These are phyloP conservation scores for Plasmodium berghei DNA, from an alignment of 169 alveolate species.

Conservation along the genomic window DNA sequence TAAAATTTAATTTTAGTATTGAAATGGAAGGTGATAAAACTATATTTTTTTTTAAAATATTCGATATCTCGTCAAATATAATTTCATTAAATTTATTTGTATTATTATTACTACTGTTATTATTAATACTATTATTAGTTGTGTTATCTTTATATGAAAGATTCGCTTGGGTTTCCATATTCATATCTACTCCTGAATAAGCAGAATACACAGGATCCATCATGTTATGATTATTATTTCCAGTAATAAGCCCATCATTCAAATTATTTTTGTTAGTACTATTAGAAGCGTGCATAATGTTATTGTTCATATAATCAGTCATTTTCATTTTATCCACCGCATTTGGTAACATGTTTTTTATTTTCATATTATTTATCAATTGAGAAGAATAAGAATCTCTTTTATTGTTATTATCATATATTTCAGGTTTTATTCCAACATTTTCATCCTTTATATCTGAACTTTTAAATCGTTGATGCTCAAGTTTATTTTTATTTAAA, in stretches of 20 bases:
- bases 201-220: too few species aligned
- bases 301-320: slow-evolving; percentile 5
- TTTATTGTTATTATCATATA: slow-evolving; percentile 29
- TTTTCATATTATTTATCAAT: slow-evolving; percentile 18
- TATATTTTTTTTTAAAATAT: slow-evolving; percentile 51
- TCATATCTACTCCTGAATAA: neutral
- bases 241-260: neutral
- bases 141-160: neutral
- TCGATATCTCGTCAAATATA: slow-evolving; percentile 43
- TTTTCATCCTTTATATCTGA: slow-evolving; percentile 39
- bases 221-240: neutral
- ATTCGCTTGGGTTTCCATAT: neutral
- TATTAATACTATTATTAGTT: slow-evolving; percentile 4
- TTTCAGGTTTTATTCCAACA: slow-evolving; percentile 13
- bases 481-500: slow-evolving; percentile 26
- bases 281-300: too few species aligned
- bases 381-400: slow-evolving; percentile 21
- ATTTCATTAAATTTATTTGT: slow-evolving; percentile 26
- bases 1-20: slow-evolving; percentile 20
- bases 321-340: slow-evolving; percentile 27
- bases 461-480: slow-evolving; percentile 16
- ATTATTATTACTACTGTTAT: neutral
- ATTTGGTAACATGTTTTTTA: slow-evolving; percentile 9
- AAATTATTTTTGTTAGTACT: neutral
- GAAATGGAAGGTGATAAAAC: slow-evolving; percentile 41